A percentile compares a stretch with the other conserved stretches of the same genome.
These are phyloP conservation scores for Xanthoparmelia taractica DNA, from an alignment of 495 filamentous ascomycete species.

Conservation along the genomic window DNA sequence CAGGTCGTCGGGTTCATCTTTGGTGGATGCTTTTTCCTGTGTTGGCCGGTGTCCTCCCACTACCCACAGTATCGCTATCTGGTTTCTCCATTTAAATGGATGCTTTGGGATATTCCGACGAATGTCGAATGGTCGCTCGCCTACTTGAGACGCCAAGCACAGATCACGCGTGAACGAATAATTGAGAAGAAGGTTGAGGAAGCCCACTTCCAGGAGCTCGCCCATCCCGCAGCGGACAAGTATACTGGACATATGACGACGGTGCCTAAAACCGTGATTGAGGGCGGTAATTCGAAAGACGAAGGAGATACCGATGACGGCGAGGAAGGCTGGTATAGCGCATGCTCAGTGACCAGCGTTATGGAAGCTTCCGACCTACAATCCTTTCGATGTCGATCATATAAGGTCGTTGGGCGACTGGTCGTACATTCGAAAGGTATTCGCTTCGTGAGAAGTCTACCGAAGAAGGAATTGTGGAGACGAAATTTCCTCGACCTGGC, in stretches of 20 bases:
- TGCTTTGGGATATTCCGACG: conserved; percentile 39
- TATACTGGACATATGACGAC: conserved; percentile 12
- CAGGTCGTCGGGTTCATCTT: conserved; percentile 34
- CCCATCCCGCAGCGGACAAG: conserved; percentile 3
- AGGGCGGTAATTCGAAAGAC: conserved; percentile 7
- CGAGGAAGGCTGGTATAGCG: conserved; percentile 26
- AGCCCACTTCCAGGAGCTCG: conserved; percentile 18
- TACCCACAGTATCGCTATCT: conserved; percentile 39
- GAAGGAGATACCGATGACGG: conserved; percentile 18
- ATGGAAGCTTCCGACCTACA: conserved; percentile 26
- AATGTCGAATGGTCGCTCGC: conserved; percentile 30
- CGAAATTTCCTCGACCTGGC: conserved; percentile 28
- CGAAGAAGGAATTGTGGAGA: conserved; percentile 29
- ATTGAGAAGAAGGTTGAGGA: conserved; percentile 27
- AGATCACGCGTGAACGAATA: conserved; percentile 26
- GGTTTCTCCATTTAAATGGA: conserved; percentile 36
- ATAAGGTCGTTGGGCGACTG: conserved; percentile 25
- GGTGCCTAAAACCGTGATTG: conserved; percentile 11
- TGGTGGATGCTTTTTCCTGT: conserved; percentile 37
- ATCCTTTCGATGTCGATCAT: conserved; percentile 28
- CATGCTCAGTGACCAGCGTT: conserved; percentile 20
- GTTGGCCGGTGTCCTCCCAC: conserved; percentile 36
- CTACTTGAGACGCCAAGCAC: conserved; percentile 33
- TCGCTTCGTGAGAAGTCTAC: conserved; percentile 23
- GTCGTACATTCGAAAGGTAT: conserved; percentile 28